Evolutionary conservation across 345 rosid genomes (phyloP), one percentile per base, ranked within the genome.

Genomic region (Euclidium syriacum): DNA sequence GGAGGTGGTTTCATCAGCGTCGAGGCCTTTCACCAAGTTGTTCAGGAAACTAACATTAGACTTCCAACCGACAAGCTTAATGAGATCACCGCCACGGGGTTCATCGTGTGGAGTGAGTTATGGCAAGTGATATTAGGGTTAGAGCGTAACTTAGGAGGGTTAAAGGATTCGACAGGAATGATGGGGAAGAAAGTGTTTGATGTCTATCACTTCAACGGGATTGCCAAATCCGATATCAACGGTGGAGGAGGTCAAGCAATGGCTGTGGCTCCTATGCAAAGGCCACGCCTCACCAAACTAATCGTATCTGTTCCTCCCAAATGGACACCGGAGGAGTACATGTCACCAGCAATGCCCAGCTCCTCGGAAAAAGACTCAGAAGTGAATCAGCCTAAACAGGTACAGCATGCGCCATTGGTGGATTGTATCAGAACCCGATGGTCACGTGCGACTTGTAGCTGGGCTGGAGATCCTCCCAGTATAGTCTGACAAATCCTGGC

Each of bases 101-200:
- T 84, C 58, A 85, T 95, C 7, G 96, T 95, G 15, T 95, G 99
- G 99, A 90, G 96, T 38, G 99, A 95, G 72, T 82, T 95, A 75
- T 95, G 98, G 98, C 96, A 86, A 78, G 85, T 79, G 51, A 79
- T 95, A 33, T 74, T 95, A 76, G 95, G 86, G 52, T 41, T 95
- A 29, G 98, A 95, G 77, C 79, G 75, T 60, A 80, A 76, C 58
- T 40, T 77, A 46, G 99, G 99, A 54, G 98, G 99, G 47, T 74
- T 95, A 2, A 86, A 88, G 68, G 99, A 95, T 75, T 83, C 95
- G 43, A 74, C 95, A 19, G 97, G 96, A 26, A 64, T 79, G 77
- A 90, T 95, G 98, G 99, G 99, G 41, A 88, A 85, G 75, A 95
- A 90, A 85, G 87, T 86, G 36, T 95, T 90, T 77, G 95, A 90